A percentile compares a stretch with the other conserved stretches of the same genome.
Evolutionary conservation across 164 flowering plant genomes (phyloP).

Genomic region (Nymphaea thermarum): DNA sequence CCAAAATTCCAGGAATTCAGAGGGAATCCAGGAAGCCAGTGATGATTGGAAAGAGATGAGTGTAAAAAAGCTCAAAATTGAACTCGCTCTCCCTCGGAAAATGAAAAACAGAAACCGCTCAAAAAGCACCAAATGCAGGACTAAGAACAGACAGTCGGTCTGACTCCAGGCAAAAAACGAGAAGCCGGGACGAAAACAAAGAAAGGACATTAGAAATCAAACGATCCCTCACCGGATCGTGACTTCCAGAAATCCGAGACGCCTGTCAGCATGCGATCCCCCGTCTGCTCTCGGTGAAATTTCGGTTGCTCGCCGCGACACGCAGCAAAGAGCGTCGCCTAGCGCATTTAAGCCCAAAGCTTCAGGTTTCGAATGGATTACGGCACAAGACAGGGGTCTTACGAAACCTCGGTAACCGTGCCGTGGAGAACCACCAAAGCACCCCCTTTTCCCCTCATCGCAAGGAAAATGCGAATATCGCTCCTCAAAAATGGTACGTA

Average conservation of each 20-base stretch:
- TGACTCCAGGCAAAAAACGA: conserved; percentile 3
- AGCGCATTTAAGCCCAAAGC: not conserved
- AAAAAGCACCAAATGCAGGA: not conserved
- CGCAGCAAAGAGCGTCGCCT: not conserved
- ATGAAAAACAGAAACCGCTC: not conserved
- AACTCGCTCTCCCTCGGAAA: not conserved
- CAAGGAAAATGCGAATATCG: conserved; percentile 34
- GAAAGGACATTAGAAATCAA: not conserved
- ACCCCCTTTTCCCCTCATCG: conserved; percentile 52
- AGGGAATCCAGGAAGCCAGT: not conserved
- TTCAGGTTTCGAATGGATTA: conserved; percentile 41
- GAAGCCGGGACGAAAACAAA: conserved; percentile 7
- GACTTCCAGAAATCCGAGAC: not conserved
- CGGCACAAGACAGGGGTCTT: conserved; percentile 53
- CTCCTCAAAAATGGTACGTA: not conserved
- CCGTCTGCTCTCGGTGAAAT: not conserved
- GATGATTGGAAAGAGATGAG: not conserved
- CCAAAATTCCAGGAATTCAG: not conserved
- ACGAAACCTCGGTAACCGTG: conserved; percentile 64
- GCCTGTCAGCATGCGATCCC: not conserved
- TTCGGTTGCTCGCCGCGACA: not conserved
- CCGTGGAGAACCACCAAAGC: conserved; percentile 70
- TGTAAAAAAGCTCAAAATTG: not conserved
- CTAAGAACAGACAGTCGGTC: too few relatives aligned
- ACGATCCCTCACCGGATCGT: conserved; percentile 6